These are phyloP conservation scores for Aspergillus panamensis DNA, from an alignment of 495 filamentous ascomycete species.

Conservation along the genomic window DNA sequence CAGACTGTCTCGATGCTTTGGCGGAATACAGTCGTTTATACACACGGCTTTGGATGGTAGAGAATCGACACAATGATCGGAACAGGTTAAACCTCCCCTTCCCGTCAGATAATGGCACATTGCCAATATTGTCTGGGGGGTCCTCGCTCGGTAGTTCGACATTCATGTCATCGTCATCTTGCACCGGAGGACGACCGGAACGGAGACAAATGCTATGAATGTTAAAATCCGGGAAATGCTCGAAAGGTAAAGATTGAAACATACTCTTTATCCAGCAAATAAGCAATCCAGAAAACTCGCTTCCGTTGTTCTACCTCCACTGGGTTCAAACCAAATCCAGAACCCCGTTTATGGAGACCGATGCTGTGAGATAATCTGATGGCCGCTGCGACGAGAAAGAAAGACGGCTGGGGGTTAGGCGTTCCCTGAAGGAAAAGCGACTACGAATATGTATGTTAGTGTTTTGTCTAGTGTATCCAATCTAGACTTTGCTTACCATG, in stretches of 20 bases:
- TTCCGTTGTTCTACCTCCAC: constrained; percentile 94
- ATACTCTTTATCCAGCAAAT: constrained; percentile 90
- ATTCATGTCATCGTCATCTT: constrained; percentile 98
- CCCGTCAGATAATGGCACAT: constrained; percentile 86
- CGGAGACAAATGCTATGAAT: constrained; percentile 72
- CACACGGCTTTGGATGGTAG: constrained; percentile 87
- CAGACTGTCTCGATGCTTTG: constrained; percentile 85
- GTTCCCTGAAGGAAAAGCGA: constrained; percentile 94
- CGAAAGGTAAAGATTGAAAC: constrained; percentile 13
- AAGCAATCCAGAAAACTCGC: constrained; percentile 97
- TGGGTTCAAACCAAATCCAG: constrained; percentile 83
- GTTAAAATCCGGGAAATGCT: constrained; percentile 20
- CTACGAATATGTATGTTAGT: constrained; percentile 32
- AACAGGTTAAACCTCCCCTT: constrained; percentile 93
- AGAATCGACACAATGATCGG: constrained; percentile 83
- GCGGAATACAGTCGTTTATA: constrained; percentile 94
- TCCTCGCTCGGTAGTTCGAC: constrained; percentile 92
- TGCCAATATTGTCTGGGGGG: constrained; percentile 86
- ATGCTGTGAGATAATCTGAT: constrained; percentile 92
- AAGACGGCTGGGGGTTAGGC: constrained; percentile 92
- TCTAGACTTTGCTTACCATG: constrained; percentile 57
- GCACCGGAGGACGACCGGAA: constrained; percentile 86
- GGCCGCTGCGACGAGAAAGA: constrained; percentile 89
- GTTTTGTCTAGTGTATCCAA: background rate
- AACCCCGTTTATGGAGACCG: constrained; percentile 88